Conservation (phyloP, 495 filamentous ascomycete genomes). For the Penicillium manginii region DNA sequence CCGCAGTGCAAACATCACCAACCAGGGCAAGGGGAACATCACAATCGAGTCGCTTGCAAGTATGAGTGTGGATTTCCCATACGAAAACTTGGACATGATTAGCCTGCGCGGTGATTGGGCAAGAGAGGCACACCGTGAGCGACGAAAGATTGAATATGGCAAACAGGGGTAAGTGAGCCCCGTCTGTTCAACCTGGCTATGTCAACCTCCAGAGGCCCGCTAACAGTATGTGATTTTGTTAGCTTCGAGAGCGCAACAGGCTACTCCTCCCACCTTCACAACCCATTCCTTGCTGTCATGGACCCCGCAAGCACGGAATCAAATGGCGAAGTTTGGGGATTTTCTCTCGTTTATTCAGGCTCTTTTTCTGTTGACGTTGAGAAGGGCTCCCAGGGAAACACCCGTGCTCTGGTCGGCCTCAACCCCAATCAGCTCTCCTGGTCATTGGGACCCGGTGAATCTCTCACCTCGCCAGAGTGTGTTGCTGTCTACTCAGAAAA, state of each 20-base stretch:
- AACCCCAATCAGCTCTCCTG: constrained; percentile 56
- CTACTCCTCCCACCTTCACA: constrained; percentile 58
- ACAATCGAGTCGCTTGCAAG: constrained; percentile 54
- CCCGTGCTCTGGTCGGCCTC: constrained; percentile 53
- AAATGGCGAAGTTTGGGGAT: constrained; percentile 56
- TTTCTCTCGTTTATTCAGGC: constrained; percentile 58
- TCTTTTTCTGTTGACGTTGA: constrained; percentile 56
- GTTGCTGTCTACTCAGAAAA: constrained; percentile 55
- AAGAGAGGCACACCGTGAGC: constrained; percentile 46
- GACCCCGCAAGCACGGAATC: constrained; percentile 55
- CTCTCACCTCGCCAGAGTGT: constrained; percentile 55
- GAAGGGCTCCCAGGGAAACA: constrained; percentile 57
- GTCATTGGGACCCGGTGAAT: constrained; percentile 47
- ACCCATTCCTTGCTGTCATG: constrained; percentile 56
- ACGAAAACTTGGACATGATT: constrained; percentile 58
- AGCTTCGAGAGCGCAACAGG: constrained; percentile 55
- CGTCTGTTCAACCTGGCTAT: neutral
- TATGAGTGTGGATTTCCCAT: constrained; percentile 56
- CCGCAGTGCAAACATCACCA: constrained; percentile 56
- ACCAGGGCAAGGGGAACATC: constrained; percentile 49
- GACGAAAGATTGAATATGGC: constrained; percentile 40
- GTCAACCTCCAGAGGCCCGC: neutral
- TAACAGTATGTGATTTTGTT: neutral
- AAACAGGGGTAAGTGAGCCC: constrained; percentile 30
- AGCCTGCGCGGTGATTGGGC: constrained; percentile 58